These are phyloP conservation scores for Phyllosticta capitalensis DNA, from an alignment of 2,329 filamentous ascomycete genomes.

Conservation along the genomic window DNA sequence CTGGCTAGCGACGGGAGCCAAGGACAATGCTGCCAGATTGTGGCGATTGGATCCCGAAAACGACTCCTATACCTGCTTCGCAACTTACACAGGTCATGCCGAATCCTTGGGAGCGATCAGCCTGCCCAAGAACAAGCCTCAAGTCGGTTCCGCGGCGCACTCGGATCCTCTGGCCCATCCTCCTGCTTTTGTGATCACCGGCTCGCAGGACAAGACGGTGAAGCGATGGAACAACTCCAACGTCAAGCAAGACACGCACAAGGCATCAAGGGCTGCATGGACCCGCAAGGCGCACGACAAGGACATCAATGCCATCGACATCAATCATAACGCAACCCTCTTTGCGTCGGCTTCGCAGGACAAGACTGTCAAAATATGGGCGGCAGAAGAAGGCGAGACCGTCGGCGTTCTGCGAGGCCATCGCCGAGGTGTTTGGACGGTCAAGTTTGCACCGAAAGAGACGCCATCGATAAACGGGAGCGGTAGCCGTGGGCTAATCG, in stretches of 20 bases:
- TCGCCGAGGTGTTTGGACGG: constrained; percentile 90
- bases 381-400: constrained; percentile 77
- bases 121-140: constrained; percentile 61
- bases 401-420: constrained; percentile 88
- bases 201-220: constrained; percentile 89
- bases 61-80: constrained; percentile 68
- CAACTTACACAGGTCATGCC: constrained; percentile 80
- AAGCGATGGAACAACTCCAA: constrained; percentile 70
- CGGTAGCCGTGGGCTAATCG: constrained; percentile 65
- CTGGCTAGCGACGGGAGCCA: constrained; percentile 92
- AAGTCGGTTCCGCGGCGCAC: constrained; percentile 59
- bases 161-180: constrained; percentile 68
- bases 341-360: constrained; percentile 97
- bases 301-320: constrained; percentile 90
- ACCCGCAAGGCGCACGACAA: constrained; percentile 97
- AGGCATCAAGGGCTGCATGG: constrained; percentile 59
- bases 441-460: constrained; percentile 74
- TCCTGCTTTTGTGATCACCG: constrained; percentile 77
- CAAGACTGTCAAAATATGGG: constrained; percentile 95
- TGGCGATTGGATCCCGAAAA: constrained; percentile 77
- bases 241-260: constrained; percentile 33
- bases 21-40: constrained; percentile 87
- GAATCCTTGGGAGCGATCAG: constrained; percentile 88
- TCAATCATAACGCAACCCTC: constrained; percentile 62
- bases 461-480: constrained; percentile 52